Evolutionary conservation across 1,139 yeast species (phyloP).

Genomic region (Suhomyces bolitotheri): DNA sequence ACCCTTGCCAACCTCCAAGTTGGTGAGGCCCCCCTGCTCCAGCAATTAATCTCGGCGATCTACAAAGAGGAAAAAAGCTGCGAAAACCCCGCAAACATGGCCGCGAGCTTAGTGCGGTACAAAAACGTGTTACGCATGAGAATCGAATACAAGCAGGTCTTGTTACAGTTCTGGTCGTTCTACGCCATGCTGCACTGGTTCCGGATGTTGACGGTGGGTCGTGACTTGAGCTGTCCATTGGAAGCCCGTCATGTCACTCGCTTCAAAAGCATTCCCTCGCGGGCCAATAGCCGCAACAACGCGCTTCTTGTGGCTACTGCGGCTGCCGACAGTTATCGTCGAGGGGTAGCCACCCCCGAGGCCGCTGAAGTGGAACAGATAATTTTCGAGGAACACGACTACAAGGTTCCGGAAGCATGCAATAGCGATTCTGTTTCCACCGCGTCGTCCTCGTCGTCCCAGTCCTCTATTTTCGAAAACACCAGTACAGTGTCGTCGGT

Average conservation of each 20-base stretch:
- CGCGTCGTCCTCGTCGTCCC: slow-evolving; percentile 1
- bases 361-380: not conserved
- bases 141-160: slow-evolving; percentile 42
- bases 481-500: not conserved
- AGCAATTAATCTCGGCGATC: slow-evolving; percentile 30
- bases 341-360: not conserved
- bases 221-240: slow-evolving; percentile 38
- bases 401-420: not conserved
- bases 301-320: slow-evolving; percentile 30
- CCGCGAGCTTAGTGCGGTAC: slow-evolving; percentile 33
- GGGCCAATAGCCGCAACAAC: slow-evolving; percentile 24
- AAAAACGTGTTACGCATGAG: slow-evolving; percentile 41
- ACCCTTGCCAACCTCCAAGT: slow-evolving; percentile 35
- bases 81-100: slow-evolving; percentile 21
- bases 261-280: slow-evolving; percentile 36
- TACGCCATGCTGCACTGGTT: slow-evolving; percentile 44
- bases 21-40: slow-evolving; percentile 43
- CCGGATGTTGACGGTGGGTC: slow-evolving; percentile 35
- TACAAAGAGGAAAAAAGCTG: slow-evolving; percentile 26
- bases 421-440: slow-evolving; percentile 3
- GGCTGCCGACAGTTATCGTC: slow-evolving; percentile 24
- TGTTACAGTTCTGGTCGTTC: slow-evolving; percentile 48
- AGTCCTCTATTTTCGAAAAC: slow-evolving; percentile 9
- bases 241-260: slow-evolving; percentile 32
- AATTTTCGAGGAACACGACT: not conserved